Base-by-base conservation (phyloP, 352 stramenopile species). In the Globisporangium perplexum region DNA sequence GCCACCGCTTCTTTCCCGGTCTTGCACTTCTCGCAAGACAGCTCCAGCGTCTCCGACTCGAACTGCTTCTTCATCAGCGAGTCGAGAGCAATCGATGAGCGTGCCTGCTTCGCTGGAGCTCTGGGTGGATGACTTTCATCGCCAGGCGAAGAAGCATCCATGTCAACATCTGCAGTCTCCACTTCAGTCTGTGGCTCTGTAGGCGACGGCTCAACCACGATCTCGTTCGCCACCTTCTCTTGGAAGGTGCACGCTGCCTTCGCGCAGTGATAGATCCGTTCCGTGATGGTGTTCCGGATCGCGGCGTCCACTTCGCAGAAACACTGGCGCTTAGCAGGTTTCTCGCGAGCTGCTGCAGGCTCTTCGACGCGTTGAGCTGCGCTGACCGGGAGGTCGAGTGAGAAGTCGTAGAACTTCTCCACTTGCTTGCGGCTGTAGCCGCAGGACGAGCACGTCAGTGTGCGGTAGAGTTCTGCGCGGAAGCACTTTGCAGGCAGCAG, bases 371-470 rank as follows among this genome's bases (percentile, higher is more conserved):
- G 55, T 33, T 50, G 54, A 46, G 53, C 41, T n/a, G 57, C 47
- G 39, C 63, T 53, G 50, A 78, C 74, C 22, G 85, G 83, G 14
- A 95, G 52, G 65, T 95, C 85, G 17, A 95, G 60, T 4, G 85
- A 93, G 54, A 95, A 90, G 49, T 95, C 83, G 50, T 90, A 90
- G 55, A 93, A 95, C 35, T 72, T 80, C 57, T 95, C 85, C 8
- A 81, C 62, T 52, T 90, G 69, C 49, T 84, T 85, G 24, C 85
- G 77, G 26, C 68, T 90, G 70, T 93, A 93, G 14, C 68, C 66
- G 62, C 85, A 95, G 26, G 68, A 83, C 18, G 60, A 67, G 61
- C 85, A 95, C 4, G 83, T 90, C 30, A 95, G 71, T 0, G 81
- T 91, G 28, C 78, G 78, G 24, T 78, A 79, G 18, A 95, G 66